These are phyloP conservation scores for Xylaria sp. DNA, from an alignment of 2,329 filamentous ascomycete species.

Conservation along the genomic window DNA sequence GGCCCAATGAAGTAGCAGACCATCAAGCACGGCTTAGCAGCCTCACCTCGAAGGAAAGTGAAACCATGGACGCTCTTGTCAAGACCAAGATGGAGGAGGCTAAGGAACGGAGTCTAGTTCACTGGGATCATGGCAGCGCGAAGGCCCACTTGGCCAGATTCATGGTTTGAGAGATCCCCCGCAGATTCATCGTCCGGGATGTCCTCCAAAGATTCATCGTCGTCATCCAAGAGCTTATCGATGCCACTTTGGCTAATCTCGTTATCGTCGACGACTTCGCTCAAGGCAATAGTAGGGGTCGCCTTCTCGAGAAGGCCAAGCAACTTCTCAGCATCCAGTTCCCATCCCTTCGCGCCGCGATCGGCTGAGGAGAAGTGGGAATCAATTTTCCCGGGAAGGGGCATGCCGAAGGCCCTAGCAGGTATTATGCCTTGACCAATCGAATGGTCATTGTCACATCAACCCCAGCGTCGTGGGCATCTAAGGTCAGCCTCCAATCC, in stretches of 20 bases:
- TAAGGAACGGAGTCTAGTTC: slow-evolving; percentile 19
- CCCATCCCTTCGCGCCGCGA: no score
- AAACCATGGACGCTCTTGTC: slow-evolving; percentile 16
- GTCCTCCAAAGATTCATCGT: background rate
- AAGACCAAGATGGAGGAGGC: slow-evolving; percentile 22
- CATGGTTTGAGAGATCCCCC: slow-evolving; percentile 15
- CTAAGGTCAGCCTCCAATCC: background rate
- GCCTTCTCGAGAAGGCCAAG: background rate
- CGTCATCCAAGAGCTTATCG: background rate
- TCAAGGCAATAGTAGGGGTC: background rate
- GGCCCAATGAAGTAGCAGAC: slow-evolving; percentile 33
- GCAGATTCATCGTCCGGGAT: background rate
- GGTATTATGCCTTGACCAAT: background rate
- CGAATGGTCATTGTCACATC: background rate
- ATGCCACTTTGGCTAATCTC: background rate
- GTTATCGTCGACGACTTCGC: background rate
- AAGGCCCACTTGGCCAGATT: slow-evolving; percentile 22
- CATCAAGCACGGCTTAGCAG: slow-evolving; percentile 16
- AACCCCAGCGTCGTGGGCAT: background rate
- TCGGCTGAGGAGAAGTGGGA: background rate
- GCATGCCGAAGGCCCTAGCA: background rate
- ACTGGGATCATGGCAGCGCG: slow-evolving; percentile 23
- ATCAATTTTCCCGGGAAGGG: background rate
- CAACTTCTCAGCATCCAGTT: no score
- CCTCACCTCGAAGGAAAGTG: slow-evolving; percentile 20